Evolutionary conservation across 2,329 filamentous ascomycete species (phyloP).

Genomic region (Magnaporthiopsis rhizophila): DNA sequence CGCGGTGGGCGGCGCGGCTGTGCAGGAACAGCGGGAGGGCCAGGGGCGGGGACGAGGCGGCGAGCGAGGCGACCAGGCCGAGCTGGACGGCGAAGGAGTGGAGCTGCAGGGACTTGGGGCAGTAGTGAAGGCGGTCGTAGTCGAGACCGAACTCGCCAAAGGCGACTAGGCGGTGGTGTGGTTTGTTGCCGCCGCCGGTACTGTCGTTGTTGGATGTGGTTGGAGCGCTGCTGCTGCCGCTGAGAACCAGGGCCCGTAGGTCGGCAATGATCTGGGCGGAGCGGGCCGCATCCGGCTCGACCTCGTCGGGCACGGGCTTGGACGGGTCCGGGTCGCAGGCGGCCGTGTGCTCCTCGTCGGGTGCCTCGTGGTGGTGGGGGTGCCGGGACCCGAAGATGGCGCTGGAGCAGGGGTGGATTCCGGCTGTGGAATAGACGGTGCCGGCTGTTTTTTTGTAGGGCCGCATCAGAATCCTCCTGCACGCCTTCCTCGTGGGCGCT

Average conservation of each 20-base stretch:
- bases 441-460: conserved; percentile 46
- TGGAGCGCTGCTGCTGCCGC: conserved; percentile 34
- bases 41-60: conserved; percentile 17
- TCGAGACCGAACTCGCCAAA: conserved; percentile 96
- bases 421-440: conserved; percentile 80
- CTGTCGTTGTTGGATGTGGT: too few relatives aligned
- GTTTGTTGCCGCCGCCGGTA: conserved; percentile 15
- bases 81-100: conserved; percentile 82
- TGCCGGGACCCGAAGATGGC: conserved; percentile 61
- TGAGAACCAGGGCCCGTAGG: conserved; percentile 56
- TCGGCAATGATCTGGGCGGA: conserved; percentile 44
- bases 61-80: conserved; percentile 59
- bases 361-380: conserved; percentile 34
- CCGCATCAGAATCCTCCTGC: not conserved
- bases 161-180: conserved; percentile 51
- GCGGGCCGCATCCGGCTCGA: conserved; percentile 28
- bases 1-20: conserved; percentile 75
- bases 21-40: conserved; percentile 80
- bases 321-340: conserved; percentile 46
- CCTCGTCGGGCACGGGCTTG: conserved; percentile 33
- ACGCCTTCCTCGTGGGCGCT: too few relatives aligned
- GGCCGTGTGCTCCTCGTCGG: conserved; percentile 36
- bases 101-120: conserved; percentile 68
- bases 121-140: conserved; percentile 85
- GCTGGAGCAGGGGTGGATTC: conserved; percentile 87